Conservation (phyloP, 768 basidiomycete species). For the Cubamyces sp. region DNA sequence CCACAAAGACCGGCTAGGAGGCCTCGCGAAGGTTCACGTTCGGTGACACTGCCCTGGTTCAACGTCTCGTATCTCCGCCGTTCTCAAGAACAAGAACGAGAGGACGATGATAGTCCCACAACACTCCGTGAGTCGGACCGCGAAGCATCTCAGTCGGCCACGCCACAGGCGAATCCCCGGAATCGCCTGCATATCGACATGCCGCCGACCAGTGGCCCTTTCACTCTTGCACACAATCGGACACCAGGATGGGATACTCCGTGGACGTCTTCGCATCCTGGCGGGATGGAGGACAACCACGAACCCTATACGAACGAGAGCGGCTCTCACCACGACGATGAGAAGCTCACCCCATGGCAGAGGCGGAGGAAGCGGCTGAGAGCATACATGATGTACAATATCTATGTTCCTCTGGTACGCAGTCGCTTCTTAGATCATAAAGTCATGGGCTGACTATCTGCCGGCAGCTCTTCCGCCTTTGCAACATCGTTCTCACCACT, state of each 20-base stretch:
- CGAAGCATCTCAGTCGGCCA: slow-evolving; percentile 7
- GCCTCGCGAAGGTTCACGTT: slow-evolving; percentile 27
- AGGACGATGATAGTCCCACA: slow-evolving; percentile 23
- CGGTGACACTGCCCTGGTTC: slow-evolving; percentile 58
- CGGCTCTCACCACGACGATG: slow-evolving; percentile 25
- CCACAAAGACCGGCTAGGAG: slow-evolving; percentile 11
- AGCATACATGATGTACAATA: slow-evolving; percentile 70
- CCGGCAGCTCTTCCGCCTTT: slow-evolving; percentile 76
- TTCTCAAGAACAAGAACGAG: slow-evolving; percentile 36
- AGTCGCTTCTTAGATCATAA: not conserved
- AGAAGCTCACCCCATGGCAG: slow-evolving; percentile 34
- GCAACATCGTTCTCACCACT: slow-evolving; percentile 83
- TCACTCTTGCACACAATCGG: slow-evolving; percentile 56
- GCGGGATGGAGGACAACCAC: slow-evolving; percentile 2
- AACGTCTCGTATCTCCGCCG: slow-evolving; percentile 40
- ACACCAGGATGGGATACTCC: slow-evolving; percentile 73
- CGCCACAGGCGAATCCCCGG: slow-evolving; percentile 9
- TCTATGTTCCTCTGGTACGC: slow-evolving; percentile 79
- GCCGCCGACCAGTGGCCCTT: slow-evolving; percentile 41
- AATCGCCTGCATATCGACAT: slow-evolving; percentile 36
- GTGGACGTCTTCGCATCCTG: slow-evolving; percentile 54
- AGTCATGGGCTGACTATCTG: slow-evolving; percentile 18
- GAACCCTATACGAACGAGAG: slow-evolving; percentile 2
- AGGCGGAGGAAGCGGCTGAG: slow-evolving; percentile 54
- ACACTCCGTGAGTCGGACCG: slow-evolving; percentile 15